Conservation (phyloP, 2,329 filamentous ascomycete genomes). For the Huntiella moniliformis region DNA sequence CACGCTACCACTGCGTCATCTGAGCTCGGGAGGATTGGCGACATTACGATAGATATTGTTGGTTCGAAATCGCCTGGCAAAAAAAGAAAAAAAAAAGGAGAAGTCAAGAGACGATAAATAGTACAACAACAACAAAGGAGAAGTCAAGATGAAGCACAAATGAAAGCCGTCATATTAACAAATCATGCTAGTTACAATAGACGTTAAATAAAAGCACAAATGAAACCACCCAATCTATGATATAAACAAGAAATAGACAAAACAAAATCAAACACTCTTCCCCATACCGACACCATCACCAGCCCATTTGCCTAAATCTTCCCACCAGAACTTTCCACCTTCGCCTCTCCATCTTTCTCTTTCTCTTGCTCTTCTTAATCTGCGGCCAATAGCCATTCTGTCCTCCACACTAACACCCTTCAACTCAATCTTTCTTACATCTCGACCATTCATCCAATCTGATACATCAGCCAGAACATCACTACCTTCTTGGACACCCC, state of each 20-base stretch:
- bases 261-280: not conserved
- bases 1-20: slow-evolving; percentile 10
- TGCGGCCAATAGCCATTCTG: slow-evolving; percentile 29
- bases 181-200: not conserved
- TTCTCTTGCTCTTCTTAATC: slow-evolving; percentile 26
- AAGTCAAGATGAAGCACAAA: not conserved
- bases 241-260: not conserved
- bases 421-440: slow-evolving; percentile 24
- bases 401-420: slow-evolving; percentile 20
- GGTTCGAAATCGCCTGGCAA: not conserved
- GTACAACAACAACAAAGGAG: not conserved
- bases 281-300: not conserved
- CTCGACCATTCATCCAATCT: slow-evolving; percentile 25
- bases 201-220: not conserved
- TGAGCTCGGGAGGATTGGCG: slow-evolving; percentile 1
- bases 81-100: not conserved
- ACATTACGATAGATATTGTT: not conserved
- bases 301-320: not conserved
- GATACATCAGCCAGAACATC: slow-evolving; percentile 30
- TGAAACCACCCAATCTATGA: not conserved
- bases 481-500: slow-evolving; percentile 23
- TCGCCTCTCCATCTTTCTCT: slow-evolving; percentile 13
- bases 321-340: not conserved
- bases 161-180: not conserved
- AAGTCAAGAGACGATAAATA: not conserved